These are phyloP conservation scores for Myxozyma neotropica DNA, from an alignment of 805 yeast genomes.

Conservation along the genomic window DNA sequence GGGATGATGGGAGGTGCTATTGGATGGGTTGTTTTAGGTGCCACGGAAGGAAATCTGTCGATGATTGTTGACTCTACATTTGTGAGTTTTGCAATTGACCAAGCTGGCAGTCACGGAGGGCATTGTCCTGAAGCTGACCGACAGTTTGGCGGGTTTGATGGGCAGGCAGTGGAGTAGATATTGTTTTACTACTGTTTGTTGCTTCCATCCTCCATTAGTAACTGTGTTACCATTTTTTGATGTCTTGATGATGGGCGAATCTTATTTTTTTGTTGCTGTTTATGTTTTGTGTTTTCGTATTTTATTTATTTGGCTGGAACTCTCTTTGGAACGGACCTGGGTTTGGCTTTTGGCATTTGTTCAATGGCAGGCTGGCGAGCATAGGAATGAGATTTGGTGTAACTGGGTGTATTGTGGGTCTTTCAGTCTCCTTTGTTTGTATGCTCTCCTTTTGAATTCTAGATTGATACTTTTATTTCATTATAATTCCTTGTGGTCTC, in stretches of 20 bases:
- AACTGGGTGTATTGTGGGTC: too few relatives aligned
- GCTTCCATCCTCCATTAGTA: background rate
- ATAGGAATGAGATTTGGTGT: background rate
- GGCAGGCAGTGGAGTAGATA: background rate
- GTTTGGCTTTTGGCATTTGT: background rate
- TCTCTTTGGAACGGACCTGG: background rate
- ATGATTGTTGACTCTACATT: slow-evolving; percentile 40
- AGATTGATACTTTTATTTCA: too few relatives aligned
- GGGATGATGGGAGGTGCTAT: slow-evolving; percentile 46
- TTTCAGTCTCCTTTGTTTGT: too few relatives aligned
- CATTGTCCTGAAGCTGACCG: slow-evolving; percentile 42
- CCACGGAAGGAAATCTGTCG: slow-evolving; percentile 47
- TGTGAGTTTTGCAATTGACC: slow-evolving; percentile 45
- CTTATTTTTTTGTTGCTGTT: background rate
- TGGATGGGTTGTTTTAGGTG: slow-evolving; percentile 50
- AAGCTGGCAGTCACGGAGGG: slow-evolving; percentile 37
- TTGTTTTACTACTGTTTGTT: too few relatives aligned
- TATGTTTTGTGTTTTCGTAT: too few relatives aligned
- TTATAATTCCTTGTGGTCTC: too few relatives aligned
- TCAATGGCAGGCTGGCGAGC: background rate
- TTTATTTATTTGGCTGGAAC: background rate
- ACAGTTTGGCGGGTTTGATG: slow-evolving; percentile 30
- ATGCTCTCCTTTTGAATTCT: too few relatives aligned
- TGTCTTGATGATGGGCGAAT: background rate
- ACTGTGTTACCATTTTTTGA: background rate